Base-by-base conservation (phyloP, 2,329 filamentous ascomycete species). In the Zalaria obscura region DNA sequence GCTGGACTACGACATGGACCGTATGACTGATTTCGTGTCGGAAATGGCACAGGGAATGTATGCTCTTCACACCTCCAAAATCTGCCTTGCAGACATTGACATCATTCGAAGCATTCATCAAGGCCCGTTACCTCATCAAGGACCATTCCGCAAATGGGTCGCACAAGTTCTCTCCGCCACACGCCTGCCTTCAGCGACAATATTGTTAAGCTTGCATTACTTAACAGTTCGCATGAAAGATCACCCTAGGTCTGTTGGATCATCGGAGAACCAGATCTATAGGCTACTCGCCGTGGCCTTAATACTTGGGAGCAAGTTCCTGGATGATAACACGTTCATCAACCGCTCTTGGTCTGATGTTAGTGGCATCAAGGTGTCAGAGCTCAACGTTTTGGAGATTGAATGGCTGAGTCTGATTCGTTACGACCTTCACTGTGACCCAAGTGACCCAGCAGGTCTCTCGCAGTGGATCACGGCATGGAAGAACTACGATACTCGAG, bases 321-420 rank as follows among this genome's bases (percentile, higher is more conserved):
- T 94, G 50, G 88, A 95, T 55, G 88, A 94, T 69, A 94, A 94
- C 65, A 95, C 88, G 4, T 95, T 95, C 64, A 88, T 94, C 70
- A 95, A 94, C 66, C 82, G 85, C 42, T 94, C 88, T 1, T 95
- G 88, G 88, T 85, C 88, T 4, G 88, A 95, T 57, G 88, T 95
- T 40, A 94, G 86, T 62, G 85, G 84, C 47, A 93, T 95, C 50
- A 71, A 80, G 28, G 86, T 94, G 18, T 65, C 73, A 3, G 86
- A 94, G 56, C 72, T 95, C 51, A 94, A 94, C 65, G 69, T 73
- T 45, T 74, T 93, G 59, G 88, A 95, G 67, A 76, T 81, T 53
- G 82, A 93, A 52, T 95, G 88, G 88, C 72, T 95, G 34, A 71
- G 76, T 42, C 78, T 80, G 35, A 91, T 93, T 58, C 72, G 77